Percentiles rank a stretch among this genome's conserved stretches.
Conservation (phyloP, 305 asterid species). For the Fraxinus paxiana region DNA sequence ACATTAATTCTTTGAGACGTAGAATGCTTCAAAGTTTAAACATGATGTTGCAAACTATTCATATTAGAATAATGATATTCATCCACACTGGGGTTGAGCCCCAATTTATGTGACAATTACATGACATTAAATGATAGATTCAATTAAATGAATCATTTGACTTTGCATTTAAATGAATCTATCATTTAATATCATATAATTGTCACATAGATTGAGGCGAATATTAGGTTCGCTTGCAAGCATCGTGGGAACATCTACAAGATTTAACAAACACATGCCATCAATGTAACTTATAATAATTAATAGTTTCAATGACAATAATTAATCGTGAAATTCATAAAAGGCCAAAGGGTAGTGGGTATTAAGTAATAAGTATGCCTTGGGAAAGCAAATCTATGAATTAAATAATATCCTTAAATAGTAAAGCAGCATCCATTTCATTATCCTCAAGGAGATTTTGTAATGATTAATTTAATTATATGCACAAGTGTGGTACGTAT, state of each 20-base stretch:
- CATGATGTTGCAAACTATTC: neutral
- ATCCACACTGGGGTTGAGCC: no score
- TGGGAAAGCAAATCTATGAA: neutral
- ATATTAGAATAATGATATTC: neutral
- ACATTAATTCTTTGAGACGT: no score
- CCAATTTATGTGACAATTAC: no score
- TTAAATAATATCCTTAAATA: neutral
- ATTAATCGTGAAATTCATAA: neutral
- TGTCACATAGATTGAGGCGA: no score
- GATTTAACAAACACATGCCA: neutral
- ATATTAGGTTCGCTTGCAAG: neutral
- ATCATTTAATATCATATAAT: no score
- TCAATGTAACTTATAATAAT: neutral
- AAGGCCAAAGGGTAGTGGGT: neutral
- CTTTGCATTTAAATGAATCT: no score
- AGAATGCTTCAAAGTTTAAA: neutral
- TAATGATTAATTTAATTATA: neutral
- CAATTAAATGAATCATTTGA: no score
- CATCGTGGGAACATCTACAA: neutral
- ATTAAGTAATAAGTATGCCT: neutral
- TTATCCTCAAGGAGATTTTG: neutral
- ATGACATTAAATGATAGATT: no score
- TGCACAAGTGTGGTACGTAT: no score
- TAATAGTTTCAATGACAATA: neutral
- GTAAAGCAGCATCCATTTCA: neutral